These are phyloP conservation scores for Fraxinus sp. DNA, from an alignment of 305 asterid genomes.

Conservation along the genomic window DNA sequence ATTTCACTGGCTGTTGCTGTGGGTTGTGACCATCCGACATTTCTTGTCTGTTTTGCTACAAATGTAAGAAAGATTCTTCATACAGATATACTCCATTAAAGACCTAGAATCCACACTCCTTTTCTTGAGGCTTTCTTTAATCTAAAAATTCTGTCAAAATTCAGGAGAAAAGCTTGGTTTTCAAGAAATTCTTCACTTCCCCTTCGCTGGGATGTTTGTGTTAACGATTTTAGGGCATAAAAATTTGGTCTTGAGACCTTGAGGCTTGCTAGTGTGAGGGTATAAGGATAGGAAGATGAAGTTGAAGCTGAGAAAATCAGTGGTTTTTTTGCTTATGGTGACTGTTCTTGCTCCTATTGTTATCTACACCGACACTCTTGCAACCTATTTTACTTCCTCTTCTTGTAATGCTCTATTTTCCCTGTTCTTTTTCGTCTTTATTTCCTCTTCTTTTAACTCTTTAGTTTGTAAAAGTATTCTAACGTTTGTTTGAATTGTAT, in stretches of 20 bases:
- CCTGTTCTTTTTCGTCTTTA: background rate
- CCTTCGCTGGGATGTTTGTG: conserved; percentile 2
- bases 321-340: conserved; percentile 54
- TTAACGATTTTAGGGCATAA: conserved; percentile 22
- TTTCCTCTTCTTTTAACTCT: background rate
- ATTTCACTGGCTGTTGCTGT: conserved; percentile 4
- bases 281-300: conserved; percentile 32
- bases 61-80: conserved; percentile 13
- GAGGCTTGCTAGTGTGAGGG: conserved; percentile 11
- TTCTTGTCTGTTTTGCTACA: conserved; percentile 2
- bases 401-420: conserved; percentile 45
- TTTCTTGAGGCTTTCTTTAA: conserved; percentile 21
- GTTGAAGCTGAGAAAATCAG: conserved; percentile 61
- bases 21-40: background rate
- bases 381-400: conserved; percentile 51
- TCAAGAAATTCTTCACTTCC: background rate
- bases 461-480: background rate
- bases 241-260: conserved; percentile 24
- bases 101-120: background rate
- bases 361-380: conserved; percentile 69
- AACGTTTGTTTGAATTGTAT: conserved; percentile 16
- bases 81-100: background rate
- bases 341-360: conserved; percentile 84
- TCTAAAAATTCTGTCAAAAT: background rate
- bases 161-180: background rate